Evolutionary conservation across 257 asterid species (phyloP), one percentile per base, ranked within the genome.

Genomic region (Lavandula angustifolia): DNA sequence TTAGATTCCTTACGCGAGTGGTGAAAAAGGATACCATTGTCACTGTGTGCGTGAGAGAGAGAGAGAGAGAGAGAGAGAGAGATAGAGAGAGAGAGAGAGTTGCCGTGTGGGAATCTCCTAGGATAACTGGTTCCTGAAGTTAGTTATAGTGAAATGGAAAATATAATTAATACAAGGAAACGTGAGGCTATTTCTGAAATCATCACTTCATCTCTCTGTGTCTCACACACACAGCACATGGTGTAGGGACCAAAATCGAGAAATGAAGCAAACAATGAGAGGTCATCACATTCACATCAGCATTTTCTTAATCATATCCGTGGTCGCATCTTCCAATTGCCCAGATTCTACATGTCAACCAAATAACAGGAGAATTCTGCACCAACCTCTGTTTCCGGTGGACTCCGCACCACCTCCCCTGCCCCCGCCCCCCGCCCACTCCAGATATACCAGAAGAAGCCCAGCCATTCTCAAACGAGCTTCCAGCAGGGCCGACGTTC

Each of bases 381-480:
- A 89, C 74, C 91, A 89, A 14, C 95, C 94, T 42, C 50, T 89
- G 53, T 87, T 81, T 54, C 94, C 94, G 6, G 83, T 47, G 4
- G 71, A 64, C 72, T 64, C 89, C 32, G 47, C 81, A 4, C 85
- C 86, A 7, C 81, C 87, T 22, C 77, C 73, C 3, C 76, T 69
- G 3, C 81, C 81, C 0, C 78, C 77, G 0, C 69, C 85, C 85
- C 6, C 78, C 83, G 1, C 72, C 81, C 0, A 54, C 59, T 10
- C 70, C 87, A 13, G 80, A 56, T 27, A 59, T 66, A 4, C 79
- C 94, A 4, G 77, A 65, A 40, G 79, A 83, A 46, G 91, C 74
- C 72, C 83, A 73, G 65, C 96, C 96, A 1, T 89, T 86, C 71
- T 83, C 82, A 37, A 87, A 88, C 4, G 86, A 86, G 71, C 80